Conservation (phyloP, 805 yeast genomes). For the Spathaspora girioi region DNA sequence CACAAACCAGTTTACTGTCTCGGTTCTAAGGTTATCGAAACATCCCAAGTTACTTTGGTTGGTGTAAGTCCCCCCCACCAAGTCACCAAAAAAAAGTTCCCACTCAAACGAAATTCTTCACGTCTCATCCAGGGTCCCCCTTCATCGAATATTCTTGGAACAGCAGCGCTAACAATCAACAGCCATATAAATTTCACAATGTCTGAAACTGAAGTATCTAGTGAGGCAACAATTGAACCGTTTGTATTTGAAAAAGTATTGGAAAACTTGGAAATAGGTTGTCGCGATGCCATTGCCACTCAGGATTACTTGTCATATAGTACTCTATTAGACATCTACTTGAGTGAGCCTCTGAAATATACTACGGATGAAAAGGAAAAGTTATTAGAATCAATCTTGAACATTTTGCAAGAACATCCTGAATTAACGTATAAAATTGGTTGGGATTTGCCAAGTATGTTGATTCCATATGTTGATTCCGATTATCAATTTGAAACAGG, state of each 20-base stretch:
- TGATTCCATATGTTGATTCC: constrained; percentile 52
- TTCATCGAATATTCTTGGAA: too few species aligned
- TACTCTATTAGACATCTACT: constrained; percentile 64
- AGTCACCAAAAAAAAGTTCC: background rate
- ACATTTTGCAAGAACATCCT: constrained; percentile 41
- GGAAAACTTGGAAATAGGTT: constrained; percentile 26
- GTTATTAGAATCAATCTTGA: constrained; percentile 45
- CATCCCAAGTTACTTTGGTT: too few species aligned
- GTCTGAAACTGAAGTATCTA: constrained; percentile 15
- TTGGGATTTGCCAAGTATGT: constrained; percentile 83
- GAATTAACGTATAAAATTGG: constrained; percentile 66
- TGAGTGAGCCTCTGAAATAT: constrained; percentile 45
- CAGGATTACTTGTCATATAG: constrained; percentile 67
- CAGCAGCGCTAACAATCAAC: background rate
- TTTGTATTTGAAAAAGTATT: constrained; percentile 22
- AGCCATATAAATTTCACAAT: constrained; percentile 3
- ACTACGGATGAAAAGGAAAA: constrained; percentile 45
- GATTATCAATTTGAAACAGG: constrained; percentile 20
- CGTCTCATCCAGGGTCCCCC: too few species aligned
- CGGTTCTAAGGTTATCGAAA: too few species aligned
- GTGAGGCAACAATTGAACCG: constrained; percentile 18
- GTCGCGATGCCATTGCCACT: constrained; percentile 37
- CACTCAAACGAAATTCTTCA: background rate
- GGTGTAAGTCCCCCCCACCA: background rate
- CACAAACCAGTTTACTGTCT: too few species aligned